Evolutionary conservation across 345 rosid species (phyloP), one percentile per base, ranked within the genome.

Genomic region (Cardiospermum halicacabum): DNA sequence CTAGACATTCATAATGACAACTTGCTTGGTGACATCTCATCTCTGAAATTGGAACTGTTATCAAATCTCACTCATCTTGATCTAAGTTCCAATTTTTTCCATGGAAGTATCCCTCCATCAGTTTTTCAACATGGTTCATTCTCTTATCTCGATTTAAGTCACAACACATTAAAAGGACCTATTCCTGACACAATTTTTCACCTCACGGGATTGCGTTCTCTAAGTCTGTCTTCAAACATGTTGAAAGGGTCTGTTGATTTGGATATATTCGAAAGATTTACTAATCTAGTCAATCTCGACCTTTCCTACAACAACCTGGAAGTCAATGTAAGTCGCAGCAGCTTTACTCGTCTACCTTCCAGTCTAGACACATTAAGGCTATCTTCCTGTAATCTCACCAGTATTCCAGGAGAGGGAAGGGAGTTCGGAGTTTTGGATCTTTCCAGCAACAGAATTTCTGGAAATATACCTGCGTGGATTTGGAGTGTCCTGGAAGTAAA

Each of bases 401-500:
- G 0, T 12, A 63, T 82, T 15, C 89, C 92, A 0, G 53, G 70
- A 0, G 64, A 84, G 5, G 62, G 56, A 13, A 64, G 36, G 19
- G 54, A 0, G 2, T 19, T 87, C 3, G 0, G 0, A 4, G 0
- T 0, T 24, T 61, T 87, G 11, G 88, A 87, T 62, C 85, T 86
- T 59, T 82, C 89, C 3, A 4, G 11, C 9, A 87, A 87, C 67
- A 18, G 25, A 0, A 84, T 87, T 30, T 18, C 1, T 11, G 81
- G 82, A 21, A 1, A 3, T 15, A 50, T 86, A n/a, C 92, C 87
- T 0, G 3, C 16, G 0, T 86, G 89, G 92, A 69, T 86, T 40
- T 74, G 82, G 78, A 0, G 1, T 21, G 30, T 0, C 1, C 0
- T 24, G 0, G n/a, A 21, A 55, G 40, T 72, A 9, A 71, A 67